Conservation (phyloP, 129 eudicot genomes). For the Tagetes patula region DNA sequence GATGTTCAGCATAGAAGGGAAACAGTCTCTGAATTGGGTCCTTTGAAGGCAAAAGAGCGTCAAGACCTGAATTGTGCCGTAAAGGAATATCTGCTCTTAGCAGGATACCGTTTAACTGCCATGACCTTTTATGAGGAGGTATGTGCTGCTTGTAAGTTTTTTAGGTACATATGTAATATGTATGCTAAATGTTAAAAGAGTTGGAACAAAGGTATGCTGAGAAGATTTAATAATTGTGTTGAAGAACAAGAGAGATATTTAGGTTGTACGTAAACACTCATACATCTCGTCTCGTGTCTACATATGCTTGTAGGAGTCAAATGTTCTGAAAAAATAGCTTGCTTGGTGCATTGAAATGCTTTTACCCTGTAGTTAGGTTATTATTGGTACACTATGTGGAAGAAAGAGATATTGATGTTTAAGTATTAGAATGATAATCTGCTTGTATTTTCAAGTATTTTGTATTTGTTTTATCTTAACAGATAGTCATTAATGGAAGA, state of each 20-base stretch:
- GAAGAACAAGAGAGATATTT: background rate
- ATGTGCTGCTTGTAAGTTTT: slow-evolving; percentile 13
- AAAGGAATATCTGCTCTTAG: slow-evolving; percentile 87
- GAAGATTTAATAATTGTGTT: background rate
- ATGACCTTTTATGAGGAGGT: slow-evolving; percentile 99
- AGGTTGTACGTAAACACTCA: background rate
- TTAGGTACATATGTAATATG: slow-evolving; percentile 2
- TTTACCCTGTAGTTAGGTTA: background rate
- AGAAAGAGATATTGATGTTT: background rate
- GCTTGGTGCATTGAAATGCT: background rate
- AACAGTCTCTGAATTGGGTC: slow-evolving; percentile 75
- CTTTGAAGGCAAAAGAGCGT: slow-evolving; percentile 84
- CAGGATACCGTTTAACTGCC: slow-evolving; percentile 97
- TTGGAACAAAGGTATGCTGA: background rate
- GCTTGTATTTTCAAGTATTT: background rate
- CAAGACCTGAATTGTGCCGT: slow-evolving; percentile 93
- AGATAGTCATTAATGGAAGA: slow-evolving; percentile 4
- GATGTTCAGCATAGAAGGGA: slow-evolving; percentile 54
- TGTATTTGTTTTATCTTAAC: background rate
- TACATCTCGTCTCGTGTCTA: background rate
- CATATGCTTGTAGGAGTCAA: background rate
- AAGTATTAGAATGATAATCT: background rate
- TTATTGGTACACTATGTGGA: background rate
- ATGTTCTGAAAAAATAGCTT: background rate
- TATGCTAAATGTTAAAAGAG: background rate